Evolutionary conservation across 2,329 filamentous ascomycete genomes (phyloP), one percentile per base, ranked within the genome.

Genomic region (Fusarium zealandicum): DNA sequence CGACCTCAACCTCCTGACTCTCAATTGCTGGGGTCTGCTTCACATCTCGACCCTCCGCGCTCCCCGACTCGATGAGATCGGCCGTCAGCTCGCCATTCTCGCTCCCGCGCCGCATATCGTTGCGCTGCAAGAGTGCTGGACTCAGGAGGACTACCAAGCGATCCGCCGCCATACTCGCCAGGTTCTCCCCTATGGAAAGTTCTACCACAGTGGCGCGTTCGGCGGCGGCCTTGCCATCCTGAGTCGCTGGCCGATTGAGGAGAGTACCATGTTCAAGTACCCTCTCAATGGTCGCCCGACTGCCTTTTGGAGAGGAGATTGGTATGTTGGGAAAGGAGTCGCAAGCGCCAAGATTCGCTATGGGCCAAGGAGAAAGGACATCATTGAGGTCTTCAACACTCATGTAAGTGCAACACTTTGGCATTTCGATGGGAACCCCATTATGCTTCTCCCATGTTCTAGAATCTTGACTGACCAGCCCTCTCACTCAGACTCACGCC

Each of bases 1-100:
- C 27, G 82, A 87, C 52, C 83, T 98, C 70, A 88, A 90, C 69
- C 81, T 98, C 64, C 78, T 97, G 62, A 95, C 91, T 5, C 85
- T 96, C 72, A 99, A 99, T 76, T 97, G 92, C 84, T 98, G 95
- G 93, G 95, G 95, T 44, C 86, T 98, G 57, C 93, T 96, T 69
- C 92, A 86, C 77, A 82, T 98, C 69, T 88, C 93, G 44, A 87
- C 88, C 63, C 84, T 90, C 64, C 90, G 93, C 63, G 79, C 83
- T 61, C 88, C 90, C 66, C 90, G 95, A 36, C 83, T 98, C 43
- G 75, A 82, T 25, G 90, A 96, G 72, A 97, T 98, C 69, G 93
- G 92, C 47, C 86, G 83, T 60, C 89, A 90, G 60, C 83, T 98
- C 59, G 89, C 91, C 61, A 74, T 80, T 35, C 81, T 85, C 51